These are phyloP conservation scores for Triticum dicoccoides DNA, from an alignment of 176 grass and related monocot genomes.

Conservation along the genomic window DNA sequence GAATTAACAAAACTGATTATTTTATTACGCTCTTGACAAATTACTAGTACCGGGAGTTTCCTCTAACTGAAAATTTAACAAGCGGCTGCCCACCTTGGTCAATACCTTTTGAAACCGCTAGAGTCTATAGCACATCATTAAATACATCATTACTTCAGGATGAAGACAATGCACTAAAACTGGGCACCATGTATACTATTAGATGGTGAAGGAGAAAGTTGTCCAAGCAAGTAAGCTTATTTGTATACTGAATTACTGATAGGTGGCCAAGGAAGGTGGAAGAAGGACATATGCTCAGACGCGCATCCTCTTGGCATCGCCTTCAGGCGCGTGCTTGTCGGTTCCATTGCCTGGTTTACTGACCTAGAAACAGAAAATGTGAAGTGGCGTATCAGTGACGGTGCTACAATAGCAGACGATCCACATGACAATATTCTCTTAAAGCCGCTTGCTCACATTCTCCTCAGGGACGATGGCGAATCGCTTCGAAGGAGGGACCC, in stretches of 20 bases:
- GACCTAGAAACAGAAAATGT: conserved; percentile 40
- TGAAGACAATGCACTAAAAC: background rate
- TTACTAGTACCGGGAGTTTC: background rate
- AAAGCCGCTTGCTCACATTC: conserved; percentile 45
- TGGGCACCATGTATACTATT: background rate
- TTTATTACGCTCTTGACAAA: background rate
- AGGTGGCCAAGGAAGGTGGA: background rate
- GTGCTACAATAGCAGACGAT: background rate
- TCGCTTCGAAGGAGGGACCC: conserved; percentile 64
- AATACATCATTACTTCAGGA: background rate
- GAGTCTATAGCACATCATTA: background rate
- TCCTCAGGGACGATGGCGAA: conserved; percentile 78
- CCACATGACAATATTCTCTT: background rate
- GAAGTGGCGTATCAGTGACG: background rate
- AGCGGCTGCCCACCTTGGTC: background rate
- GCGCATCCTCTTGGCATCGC: conserved; percentile 62
- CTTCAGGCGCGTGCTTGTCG: conserved; percentile 37
- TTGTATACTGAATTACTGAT: background rate
- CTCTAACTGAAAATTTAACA: background rate
- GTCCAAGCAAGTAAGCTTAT: background rate
- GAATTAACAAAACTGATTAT: background rate
- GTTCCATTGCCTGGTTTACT: conserved; percentile 40
- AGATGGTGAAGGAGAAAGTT: background rate
- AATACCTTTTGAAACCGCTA: background rate
- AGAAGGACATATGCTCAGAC: conserved; percentile 31